Base-by-base conservation (phyloP, 768 basidiomycete genomes). In the Trametes cingulata region DNA sequence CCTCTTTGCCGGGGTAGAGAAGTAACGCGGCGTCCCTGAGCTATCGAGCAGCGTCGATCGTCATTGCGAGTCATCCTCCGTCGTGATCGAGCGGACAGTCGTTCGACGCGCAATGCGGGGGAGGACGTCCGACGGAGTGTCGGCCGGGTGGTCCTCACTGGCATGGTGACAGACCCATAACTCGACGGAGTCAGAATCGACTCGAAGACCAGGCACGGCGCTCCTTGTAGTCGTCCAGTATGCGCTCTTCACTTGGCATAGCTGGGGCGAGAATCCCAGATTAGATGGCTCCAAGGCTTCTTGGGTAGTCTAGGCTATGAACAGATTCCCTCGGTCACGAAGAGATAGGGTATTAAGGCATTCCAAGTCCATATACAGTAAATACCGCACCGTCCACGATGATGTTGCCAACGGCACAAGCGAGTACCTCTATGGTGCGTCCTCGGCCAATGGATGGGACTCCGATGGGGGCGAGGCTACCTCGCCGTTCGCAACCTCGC, bases 281-380 rank as follows among this genome's bases (percentile, higher is more conserved):
- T 5, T 33, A 33, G 29, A 10, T 10, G 29, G 29, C 6, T 33
- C 29, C 29, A 33, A 33, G 10, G 29, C 29, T 33, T n/a, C 6
- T 15, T 15, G 29, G 24, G 25, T 25, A 19, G 14, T 19, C 54
- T 22, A 46, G 10, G 4, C 5, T 39, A 46, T 40, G 29, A 46
- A 45, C 50, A 52, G 17, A 19, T 14, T 39, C 50, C 6, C 22
- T 25, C 29, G 20, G 50, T 39, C 25, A 29, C 52, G 52, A 43
- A 35, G 39, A 42, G 22, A 57, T n/a, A 42, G 56, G 56, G 56
- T 57, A 57, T 57, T 50, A 57, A 49, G 39, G 47, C 47, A 22
- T 41, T 50, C 56, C 56, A 25, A 22, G 56, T 57, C 56, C 56
- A 48, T 47, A 42, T 57, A 57, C 56, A 49, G 47, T 49, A 57